A percentile compares a stretch with the other conserved stretches of the same genome.
Evolutionary conservation across 2,329 filamentous ascomycete genomes (phyloP).

Genomic region (Metarhizium guizhouense): DNA sequence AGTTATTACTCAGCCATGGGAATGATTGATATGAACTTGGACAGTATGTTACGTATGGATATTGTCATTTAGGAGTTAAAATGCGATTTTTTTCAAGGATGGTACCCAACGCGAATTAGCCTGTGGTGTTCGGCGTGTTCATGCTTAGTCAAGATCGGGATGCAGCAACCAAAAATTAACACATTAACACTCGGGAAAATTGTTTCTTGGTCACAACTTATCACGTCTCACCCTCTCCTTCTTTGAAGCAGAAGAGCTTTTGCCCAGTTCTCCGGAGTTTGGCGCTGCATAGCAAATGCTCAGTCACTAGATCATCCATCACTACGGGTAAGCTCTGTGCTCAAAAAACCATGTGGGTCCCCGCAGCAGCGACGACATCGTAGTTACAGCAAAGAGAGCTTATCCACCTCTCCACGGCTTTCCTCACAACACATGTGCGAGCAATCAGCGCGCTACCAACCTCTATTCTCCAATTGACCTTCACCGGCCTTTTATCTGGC

Average conservation of each 20-base stretch:
- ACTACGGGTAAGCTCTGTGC: too few relatives aligned
- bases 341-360: not conserved
- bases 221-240: too few relatives aligned
- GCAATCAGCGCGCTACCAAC: not conserved
- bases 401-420: not conserved
- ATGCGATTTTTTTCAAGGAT: not conserved
- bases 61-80: not conserved
- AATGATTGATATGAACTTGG: too few relatives aligned
- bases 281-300: too few relatives aligned
- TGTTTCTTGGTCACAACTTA: too few relatives aligned
- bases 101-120: conserved; percentile 2
- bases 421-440: not conserved
- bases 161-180: not conserved
- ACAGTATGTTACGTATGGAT: too few relatives aligned
- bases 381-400: too few relatives aligned
- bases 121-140: not conserved
- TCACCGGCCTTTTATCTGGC: not conserved
- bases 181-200: too few relatives aligned
- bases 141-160: not conserved
- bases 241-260: too few relatives aligned
- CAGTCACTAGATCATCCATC: too few relatives aligned
- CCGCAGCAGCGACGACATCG: not conserved
- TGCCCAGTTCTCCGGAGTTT: too few relatives aligned
- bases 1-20: not conserved
- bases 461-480: not conserved